These are phyloP conservation scores for Amoeboaphelidium protococcarum DNA, from an alignment of 371 early-diverging fungal genomes.

Conservation along the genomic window DNA sequence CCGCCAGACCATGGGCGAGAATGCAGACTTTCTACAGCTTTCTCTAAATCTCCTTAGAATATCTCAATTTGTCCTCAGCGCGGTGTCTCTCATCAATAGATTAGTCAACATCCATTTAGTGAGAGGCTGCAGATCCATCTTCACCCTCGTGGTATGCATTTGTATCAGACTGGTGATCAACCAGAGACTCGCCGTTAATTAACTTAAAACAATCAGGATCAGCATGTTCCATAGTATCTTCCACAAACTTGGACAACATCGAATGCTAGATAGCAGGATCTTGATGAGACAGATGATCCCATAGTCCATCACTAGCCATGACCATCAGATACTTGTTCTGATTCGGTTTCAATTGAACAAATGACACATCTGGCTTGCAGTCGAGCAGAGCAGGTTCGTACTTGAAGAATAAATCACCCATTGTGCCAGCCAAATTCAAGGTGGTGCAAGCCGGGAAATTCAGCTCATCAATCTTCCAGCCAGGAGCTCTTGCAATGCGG, in stretches of 20 bases:
- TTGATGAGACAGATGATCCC: background rate
- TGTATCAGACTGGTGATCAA: too few species aligned
- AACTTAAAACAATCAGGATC: too few species aligned
- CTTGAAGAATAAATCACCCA: background rate
- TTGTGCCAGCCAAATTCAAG: background rate
- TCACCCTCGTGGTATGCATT: too few species aligned
- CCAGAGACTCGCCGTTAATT: too few species aligned
- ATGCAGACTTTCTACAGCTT: background rate
- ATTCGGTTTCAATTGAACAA: background rate
- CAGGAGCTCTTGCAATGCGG: background rate
- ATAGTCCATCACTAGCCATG: background rate
- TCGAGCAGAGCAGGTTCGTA: background rate
- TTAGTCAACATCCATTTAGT: too few species aligned
- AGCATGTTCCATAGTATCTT: too few species aligned
- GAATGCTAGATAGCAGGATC: background rate
- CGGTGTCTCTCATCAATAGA: too few species aligned
- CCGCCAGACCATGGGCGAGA: background rate
- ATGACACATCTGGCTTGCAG: background rate
- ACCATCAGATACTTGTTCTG: background rate
- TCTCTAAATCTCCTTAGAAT: background rate
- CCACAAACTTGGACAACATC: too few species aligned
- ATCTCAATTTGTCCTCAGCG: too few species aligned
- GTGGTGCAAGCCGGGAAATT: background rate
- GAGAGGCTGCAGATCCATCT: too few species aligned
- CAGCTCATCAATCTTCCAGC: background rate